phyloP scores from a whole-genome alignment of 352 stramenopile species.

The Globisporangium alternatum region DNA sequence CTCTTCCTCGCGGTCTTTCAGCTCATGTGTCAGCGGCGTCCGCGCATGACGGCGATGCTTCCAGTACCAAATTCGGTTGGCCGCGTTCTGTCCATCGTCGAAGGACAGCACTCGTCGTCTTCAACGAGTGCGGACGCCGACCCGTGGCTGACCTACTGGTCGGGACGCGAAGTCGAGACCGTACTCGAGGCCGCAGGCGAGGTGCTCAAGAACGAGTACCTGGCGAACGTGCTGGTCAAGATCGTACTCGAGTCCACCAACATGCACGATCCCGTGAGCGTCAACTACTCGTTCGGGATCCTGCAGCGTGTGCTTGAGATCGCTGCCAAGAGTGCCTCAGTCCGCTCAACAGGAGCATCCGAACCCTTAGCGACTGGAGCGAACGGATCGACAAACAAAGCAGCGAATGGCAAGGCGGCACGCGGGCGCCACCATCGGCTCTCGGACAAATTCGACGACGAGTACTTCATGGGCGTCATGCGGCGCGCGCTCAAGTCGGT shows the following conservation, averaged over 20 bases:
- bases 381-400: background rate
- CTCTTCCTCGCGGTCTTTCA: slow-evolving; percentile 68
- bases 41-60: slow-evolving; percentile 33
- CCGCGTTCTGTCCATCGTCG: slow-evolving; percentile 60
- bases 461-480: slow-evolving; percentile 70
- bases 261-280: slow-evolving; percentile 72
- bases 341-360: background rate
- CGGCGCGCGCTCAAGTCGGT: slow-evolving; percentile 66
- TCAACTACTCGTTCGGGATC: slow-evolving; percentile 83
- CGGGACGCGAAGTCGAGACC: slow-evolving; percentile 46
- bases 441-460: slow-evolving; percentile 57
- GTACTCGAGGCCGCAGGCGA: slow-evolving; percentile 55
- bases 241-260: slow-evolving; percentile 82
- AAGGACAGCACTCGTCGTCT: slow-evolving; percentile 28
- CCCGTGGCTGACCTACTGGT: slow-evolving; percentile 79
- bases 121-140: slow-evolving; percentile 25
- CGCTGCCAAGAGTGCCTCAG: slow-evolving; percentile 28
- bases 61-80: slow-evolving; percentile 30
- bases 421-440: slow-evolving; percentile 24
- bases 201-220: slow-evolving; percentile 61
- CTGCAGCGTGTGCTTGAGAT: slow-evolving; percentile 74
- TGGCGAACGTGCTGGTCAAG: slow-evolving; percentile 78
- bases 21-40: slow-evolving; percentile 74
- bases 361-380: background rate
- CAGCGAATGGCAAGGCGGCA: slow-evolving; percentile 9